phyloP scores from a whole-genome alignment of 2,329 filamentous ascomycete genomes.

The Verticillium tricorpus region DNA sequence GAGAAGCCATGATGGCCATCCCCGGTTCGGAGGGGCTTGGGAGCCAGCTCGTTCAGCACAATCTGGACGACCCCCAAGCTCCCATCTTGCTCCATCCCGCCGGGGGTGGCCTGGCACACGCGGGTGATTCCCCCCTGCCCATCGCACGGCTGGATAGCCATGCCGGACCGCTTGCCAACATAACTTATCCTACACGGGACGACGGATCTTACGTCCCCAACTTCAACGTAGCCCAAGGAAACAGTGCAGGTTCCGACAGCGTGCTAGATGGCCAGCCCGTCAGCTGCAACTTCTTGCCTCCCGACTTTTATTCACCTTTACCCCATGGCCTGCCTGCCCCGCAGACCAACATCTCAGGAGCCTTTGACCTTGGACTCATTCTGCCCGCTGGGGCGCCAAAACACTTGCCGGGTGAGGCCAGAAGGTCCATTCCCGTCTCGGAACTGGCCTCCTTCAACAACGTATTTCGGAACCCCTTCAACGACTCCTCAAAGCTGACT shows the following conservation, averaged over 20 bases:
- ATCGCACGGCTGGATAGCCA: neutral
- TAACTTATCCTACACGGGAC: neutral
- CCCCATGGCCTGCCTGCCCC: neutral
- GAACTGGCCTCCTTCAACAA: neutral
- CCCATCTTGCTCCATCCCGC: neutral
- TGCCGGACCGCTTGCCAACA: neutral
- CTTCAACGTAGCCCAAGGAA: neutral
- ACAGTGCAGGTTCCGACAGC: neutral
- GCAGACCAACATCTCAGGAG: neutral
- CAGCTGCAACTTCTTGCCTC: neutral
- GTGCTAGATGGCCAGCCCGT: neutral
- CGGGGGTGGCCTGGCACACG: neutral
- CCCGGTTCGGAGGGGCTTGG: neutral
- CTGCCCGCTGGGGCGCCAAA: neutral
- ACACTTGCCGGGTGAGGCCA: neutral
- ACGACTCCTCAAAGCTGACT: neutral
- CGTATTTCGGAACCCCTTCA: neutral
- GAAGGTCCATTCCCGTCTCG: neutral
- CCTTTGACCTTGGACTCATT: neutral
- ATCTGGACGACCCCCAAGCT: neutral
- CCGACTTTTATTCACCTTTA: neutral
- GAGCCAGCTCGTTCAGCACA: neutral
- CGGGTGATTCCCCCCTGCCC: neutral
- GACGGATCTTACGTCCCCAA: neutral
- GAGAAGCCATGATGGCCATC: neutral